These are phyloP conservation scores for Colletotrichum sp. DNA, from an alignment of 2,329 filamentous ascomycete genomes.

Conservation along the genomic window DNA sequence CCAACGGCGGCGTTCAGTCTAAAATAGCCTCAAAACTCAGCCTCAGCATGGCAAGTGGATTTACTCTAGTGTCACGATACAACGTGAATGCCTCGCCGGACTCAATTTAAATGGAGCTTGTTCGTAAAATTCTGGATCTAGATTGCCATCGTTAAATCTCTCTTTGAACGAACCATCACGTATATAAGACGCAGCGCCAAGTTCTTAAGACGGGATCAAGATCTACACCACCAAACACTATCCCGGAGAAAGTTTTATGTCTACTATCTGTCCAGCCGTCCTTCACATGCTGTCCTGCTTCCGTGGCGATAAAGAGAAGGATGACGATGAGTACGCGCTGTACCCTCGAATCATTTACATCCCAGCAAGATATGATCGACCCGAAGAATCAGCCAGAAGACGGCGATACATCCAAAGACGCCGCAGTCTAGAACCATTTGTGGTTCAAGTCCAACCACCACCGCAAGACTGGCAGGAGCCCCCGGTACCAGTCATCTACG, in stretches of 20 bases:
- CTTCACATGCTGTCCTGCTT: neutral
- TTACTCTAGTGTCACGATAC: neutral
- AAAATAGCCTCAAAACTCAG: neutral
- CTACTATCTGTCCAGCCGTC: neutral
- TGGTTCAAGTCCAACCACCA: neutral
- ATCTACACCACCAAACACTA: neutral
- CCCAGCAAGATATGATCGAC: neutral
- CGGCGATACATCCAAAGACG: neutral
- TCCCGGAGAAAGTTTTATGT: neutral
- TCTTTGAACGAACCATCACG: neutral
- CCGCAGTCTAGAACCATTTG: neutral
- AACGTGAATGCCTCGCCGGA: neutral
- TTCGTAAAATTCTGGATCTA: neutral
- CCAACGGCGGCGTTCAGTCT: neutral
- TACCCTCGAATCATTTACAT: neutral
- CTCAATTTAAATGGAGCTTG: neutral
- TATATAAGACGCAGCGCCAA: neutral
- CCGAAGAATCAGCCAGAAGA: neutral
- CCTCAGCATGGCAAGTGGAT: neutral
- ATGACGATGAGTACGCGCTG: neutral
- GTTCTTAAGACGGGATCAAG: neutral
- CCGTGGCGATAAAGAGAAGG: neutral
- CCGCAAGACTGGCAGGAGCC: neutral
- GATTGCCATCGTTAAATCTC: neutral
- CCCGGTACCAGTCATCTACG: neutral